These are phyloP conservation scores for Croton laevigatus DNA, from an alignment of 441 rosid genomes.

Conservation along the genomic window DNA sequence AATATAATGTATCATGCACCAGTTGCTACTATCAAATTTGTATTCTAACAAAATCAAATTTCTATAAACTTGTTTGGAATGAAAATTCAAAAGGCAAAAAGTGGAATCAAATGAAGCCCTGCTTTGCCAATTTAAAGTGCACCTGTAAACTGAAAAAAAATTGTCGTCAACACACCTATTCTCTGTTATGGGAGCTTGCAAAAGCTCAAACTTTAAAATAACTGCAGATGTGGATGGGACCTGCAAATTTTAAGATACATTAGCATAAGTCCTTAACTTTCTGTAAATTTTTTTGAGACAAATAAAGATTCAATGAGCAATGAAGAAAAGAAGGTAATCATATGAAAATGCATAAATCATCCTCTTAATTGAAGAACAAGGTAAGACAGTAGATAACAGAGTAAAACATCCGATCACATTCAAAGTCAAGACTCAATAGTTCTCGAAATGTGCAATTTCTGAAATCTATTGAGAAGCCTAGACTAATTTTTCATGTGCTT, in stretches of 20 bases:
- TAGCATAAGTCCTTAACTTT: neutral
- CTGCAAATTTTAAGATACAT: conserved; percentile 36
- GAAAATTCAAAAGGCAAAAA: neutral
- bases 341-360: neutral
- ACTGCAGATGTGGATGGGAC: conserved; percentile 71
- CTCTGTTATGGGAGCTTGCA: conserved; percentile 60
- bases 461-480: neutral
- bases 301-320: neutral
- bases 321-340: neutral
- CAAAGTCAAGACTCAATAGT: neutral
- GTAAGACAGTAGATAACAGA: neutral
- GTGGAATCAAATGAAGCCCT: neutral
- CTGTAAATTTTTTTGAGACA: neutral
- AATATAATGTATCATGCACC: neutral
- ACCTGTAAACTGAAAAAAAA: conserved; percentile 8
- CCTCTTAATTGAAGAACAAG: neutral
- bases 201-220: conserved; percentile 86
- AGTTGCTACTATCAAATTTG: neutral
- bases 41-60: neutral
- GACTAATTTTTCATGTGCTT: neutral
- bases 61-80: neutral
- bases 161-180: conserved; percentile 36
- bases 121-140: neutral
- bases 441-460: neutral
- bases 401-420: neutral